Conservation (phyloP, 208 protist species). For the Trypanosoma theileri region DNA sequence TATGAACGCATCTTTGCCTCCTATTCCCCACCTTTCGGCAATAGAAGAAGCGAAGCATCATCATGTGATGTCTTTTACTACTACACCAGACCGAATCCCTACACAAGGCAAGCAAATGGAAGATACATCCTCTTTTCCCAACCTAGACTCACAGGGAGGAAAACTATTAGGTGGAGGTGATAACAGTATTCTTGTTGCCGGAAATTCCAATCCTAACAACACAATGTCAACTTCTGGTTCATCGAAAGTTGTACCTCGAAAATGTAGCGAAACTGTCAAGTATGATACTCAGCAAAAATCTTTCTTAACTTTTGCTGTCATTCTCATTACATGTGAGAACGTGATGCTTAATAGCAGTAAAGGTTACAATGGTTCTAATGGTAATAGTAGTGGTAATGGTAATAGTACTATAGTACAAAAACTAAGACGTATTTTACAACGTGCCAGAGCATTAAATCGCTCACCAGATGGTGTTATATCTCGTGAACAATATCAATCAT, state of each 20-base stretch:
- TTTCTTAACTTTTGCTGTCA: slow-evolving; percentile 19
- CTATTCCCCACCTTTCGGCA: neutral
- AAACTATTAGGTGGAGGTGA: neutral
- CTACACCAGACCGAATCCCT: neutral
- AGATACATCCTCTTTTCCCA: neutral
- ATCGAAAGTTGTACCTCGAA: neutral
- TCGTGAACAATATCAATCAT: slow-evolving; percentile 22
- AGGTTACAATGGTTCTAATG: neutral
- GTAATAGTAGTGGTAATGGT: neutral
- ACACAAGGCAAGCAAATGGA: neutral
- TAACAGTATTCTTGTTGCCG: neutral
- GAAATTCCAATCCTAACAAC: neutral
- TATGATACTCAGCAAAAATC: slow-evolving; percentile 14
- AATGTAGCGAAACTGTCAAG: neutral
- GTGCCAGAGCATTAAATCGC: slow-evolving; percentile 18
- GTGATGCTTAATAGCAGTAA: neutral
- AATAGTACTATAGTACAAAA: slow-evolving; percentile 8
- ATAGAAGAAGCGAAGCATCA: neutral
- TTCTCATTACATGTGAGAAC: slow-evolving; percentile 15
- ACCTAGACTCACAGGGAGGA: neutral
- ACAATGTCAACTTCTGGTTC: neutral
- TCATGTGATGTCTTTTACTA: neutral
- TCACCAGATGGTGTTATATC: slow-evolving; percentile 10
- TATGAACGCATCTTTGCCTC: neutral
- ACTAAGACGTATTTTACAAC: slow-evolving; percentile 23